Evolutionary conservation across 2,329 filamentous ascomycete species (phyloP).

Genomic region (Clarireedia sp.): DNA sequence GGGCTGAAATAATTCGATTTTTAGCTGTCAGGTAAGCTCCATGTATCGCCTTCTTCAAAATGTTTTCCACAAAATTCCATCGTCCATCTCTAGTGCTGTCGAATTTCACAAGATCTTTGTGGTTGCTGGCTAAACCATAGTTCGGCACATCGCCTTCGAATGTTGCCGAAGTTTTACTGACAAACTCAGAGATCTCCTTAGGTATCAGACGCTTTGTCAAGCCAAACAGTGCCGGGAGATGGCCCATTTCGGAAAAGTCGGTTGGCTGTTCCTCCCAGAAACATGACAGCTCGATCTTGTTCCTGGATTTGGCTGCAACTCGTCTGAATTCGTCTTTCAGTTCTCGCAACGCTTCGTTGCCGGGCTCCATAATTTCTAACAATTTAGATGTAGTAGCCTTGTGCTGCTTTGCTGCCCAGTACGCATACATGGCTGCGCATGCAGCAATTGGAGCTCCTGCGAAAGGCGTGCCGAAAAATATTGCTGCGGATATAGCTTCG

Average conservation of each 20-base stretch:
- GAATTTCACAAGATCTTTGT: neutral
- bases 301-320: neutral
- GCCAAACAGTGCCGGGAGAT: neutral
- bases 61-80: neutral
- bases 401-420: neutral
- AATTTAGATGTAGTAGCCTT: neutral
- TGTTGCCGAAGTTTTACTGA: neutral
- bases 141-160: neutral
- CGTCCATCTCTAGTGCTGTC: neutral
- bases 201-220: neutral
- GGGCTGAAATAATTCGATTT: slow-evolving; percentile 2
- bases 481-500: neutral
- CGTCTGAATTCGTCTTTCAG: neutral
- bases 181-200: neutral
- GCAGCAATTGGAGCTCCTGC: neutral
- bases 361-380: neutral
- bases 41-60: neutral
- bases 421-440: neutral
- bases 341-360: neutral
- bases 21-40: slow-evolving; percentile 3
- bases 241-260: neutral
- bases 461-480: slow-evolving; percentile 10
- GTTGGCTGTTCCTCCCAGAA: neutral
- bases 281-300: neutral
- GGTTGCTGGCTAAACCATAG: neutral